Base-by-base conservation (phyloP, 768 basidiomycete species). In the Flagelloscypha sp. region DNA sequence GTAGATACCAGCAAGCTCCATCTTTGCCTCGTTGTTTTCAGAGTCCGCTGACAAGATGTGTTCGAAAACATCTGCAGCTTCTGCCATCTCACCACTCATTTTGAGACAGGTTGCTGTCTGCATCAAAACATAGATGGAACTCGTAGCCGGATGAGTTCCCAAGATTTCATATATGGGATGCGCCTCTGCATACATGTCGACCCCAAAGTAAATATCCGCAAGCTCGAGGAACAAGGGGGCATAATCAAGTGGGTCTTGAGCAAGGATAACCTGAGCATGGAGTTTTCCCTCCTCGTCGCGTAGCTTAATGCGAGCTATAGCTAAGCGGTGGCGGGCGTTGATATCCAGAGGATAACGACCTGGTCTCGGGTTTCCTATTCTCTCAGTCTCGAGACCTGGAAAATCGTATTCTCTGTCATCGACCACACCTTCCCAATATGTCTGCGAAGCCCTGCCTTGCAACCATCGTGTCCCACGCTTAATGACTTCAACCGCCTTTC, bases 321-420 rank as follows among this genome's bases (percentile, higher is more conserved):
- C 88, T 2, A 98, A 61, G 19, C 92, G 69, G 55, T 92, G 84
- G 35, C 94, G 63, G 2, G 92, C 73, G 43, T 86, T 81, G 7
- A 82, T 66, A 50, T 89, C 84, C 37, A 89, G 57, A 7, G 63
- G 64, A 51, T 73, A 78, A 34, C 64, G 66, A 17, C 79, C 83
- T 2, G 72, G 67, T 22, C 16, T 54, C 58, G 7, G 39, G 43
- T 6, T 44, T 28, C 17, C 57, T 36, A 16, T 29, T n/a, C 27
- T 23, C 3, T 47, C 27, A 15, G 30, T 23, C 37, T 41, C 48
- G 45, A 56, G 40, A 51, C 59, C 54, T 29, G 59, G 55, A 13
- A 69, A 48, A 49, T 90, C 87, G 49, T 74, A 99, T 57, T 99
- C 94, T 32, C 92, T 66, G 51, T 99, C 94, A 52, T 99, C 93